Conservation (phyloP, 2,329 filamentous ascomycete genomes). For the Byssothecium circinans region DNA sequence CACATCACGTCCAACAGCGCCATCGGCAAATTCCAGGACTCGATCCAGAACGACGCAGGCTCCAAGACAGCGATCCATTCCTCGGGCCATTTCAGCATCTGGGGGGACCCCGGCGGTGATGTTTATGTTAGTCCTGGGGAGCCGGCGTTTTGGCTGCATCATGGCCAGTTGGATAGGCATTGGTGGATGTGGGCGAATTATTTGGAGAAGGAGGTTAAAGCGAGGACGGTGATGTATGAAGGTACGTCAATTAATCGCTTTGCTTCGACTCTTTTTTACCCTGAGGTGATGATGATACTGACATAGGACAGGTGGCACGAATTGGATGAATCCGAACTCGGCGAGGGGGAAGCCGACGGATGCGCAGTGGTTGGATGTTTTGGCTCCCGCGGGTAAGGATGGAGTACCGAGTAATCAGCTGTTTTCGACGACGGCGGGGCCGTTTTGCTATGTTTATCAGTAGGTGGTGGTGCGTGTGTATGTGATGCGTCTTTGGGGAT, state of each 20-base stretch:
- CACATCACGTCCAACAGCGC: conserved; percentile 26
- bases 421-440: conserved; percentile 33
- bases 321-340: conserved; percentile 47
- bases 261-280: too few species aligned
- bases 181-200: conserved; percentile 56
- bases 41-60: conserved; percentile 20
- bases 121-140: conserved; percentile 51
- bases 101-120: conserved; percentile 49
- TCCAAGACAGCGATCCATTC: conserved; percentile 41
- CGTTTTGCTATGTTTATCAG: conserved; percentile 38
- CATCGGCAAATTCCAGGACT: conserved; percentile 32
- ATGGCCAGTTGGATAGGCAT: conserved; percentile 51
- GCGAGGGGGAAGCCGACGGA: conserved; percentile 43
- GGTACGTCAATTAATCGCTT: too few species aligned
- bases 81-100: conserved; percentile 50
- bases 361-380: conserved; percentile 28
- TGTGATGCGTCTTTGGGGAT: too few species aligned
- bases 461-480: conserved; percentile 9
- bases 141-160: conserved; percentile 53
- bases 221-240: conserved; percentile 38
- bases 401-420: conserved; percentile 28
- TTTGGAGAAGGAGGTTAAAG: conserved; percentile 32
- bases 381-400: conserved; percentile 25
- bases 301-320: conserved; percentile 37
- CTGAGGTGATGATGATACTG: too few species aligned